Base-by-base conservation (phyloP, 2,329 filamentous ascomycete species). In the Pyrenophora seminiperda region DNA sequence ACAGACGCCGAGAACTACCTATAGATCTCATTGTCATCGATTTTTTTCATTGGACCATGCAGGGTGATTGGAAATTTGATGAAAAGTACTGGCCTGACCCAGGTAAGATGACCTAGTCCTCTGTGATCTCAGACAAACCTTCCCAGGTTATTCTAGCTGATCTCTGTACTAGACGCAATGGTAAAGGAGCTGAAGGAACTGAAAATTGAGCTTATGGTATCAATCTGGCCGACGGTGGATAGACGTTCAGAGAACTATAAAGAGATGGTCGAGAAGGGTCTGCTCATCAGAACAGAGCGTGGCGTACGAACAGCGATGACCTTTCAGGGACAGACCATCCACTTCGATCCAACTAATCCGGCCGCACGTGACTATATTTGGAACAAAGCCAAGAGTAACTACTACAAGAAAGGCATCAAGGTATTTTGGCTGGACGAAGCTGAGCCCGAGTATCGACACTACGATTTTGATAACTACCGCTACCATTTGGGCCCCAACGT, bases 351-450 rank as follows among this genome's bases (percentile, higher is more conserved):
- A 1, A 89, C 85, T 0, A 85, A 86, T 54, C 83, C 85, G 0
- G 78, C 72, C 11, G 79, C 85, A 0, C 76, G 84, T 2, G 61
- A 76, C 1, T 88, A 80, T 36, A 74, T 88, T 2, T 89, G 85
- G 85, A 65, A 72, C 1, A 82, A 80, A 45, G 80, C 74, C 1
- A 84, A 82, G 63, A 59, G 79, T 44, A 84, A 87, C 64, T 88
- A 88, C 71, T 82, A 81, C 59, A 69, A 77, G 40, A 82, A 81
- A 45, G 86, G 86, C 2, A 83, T 88, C 67, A 79, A 80, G 50
- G 70, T 82, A 0, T 88, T 88, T 68, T 88, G 86, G 85, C 77
- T 88, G 0, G 86, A 89, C 57, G 85, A 88, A 65, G 85, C 85
- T 0, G 85, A 88, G 59, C 85, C 85, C 0, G 85, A 88, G 63